Evolutionary conservation across 2,329 filamentous ascomycete species (phyloP), one percentile per base, ranked within the genome.

Genomic region (Xylaria sp.): DNA sequence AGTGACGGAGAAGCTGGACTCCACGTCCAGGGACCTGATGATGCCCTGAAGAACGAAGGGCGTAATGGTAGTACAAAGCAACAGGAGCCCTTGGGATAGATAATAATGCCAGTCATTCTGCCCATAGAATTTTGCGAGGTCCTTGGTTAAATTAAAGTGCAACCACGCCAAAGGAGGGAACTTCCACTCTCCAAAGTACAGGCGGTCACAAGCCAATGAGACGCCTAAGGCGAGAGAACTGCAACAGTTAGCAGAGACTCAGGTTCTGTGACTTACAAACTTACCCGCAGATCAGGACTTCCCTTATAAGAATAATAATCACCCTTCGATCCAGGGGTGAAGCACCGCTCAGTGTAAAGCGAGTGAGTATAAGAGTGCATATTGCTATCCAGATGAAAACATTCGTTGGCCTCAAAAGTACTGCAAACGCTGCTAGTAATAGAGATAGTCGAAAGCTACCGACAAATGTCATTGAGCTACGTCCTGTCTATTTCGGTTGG

Each of bases 41-140:
- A 96, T 73, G 0, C 89, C 91, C 14, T 84, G 65, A 1, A 90
- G 71, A 8, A 87, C 85, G 74, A 97, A 96, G 0, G 94, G 94
- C 1, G 97, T 80, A 43, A 88, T 88, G 1, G 92, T 94, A 8
- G 90, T 97, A 33, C 95, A 88, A 4, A 97, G 85, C 0, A 98
- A 84, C 1, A 95, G 94, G 25, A 97, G 83, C 4, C 93, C 95
- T 78, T 99, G 94, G 0, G 91, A 90, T 31, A 96, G 78, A 76
- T 97, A 99, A 79, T 98, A 99, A 76, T 97, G 93, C 84, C 90
- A 90, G 65, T 92, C 88, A 77, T 96, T 98, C 50, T 82, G 86
- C 21, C 95, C 95, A 74, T 99, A 99, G 77, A 98, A 98, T 50
- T 94, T 87, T 25, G 95, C 92, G 5, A 99, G 83, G 7, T 91